Evolutionary conservation across 495 filamentous ascomycete genomes (phyloP).

Genomic region (Immersiella caudata): DNA sequence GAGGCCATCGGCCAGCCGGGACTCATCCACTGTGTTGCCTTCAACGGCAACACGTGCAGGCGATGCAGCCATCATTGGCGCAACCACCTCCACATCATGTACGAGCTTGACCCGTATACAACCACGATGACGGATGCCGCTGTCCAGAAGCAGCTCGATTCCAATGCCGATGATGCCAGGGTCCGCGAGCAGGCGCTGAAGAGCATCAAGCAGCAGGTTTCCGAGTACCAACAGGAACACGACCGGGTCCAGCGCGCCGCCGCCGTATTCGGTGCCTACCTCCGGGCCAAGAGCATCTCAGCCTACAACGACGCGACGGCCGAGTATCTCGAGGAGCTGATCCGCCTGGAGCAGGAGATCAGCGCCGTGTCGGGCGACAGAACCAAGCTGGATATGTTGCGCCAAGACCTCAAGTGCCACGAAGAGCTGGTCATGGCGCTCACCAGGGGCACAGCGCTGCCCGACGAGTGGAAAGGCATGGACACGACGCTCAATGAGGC

Average conservation of each 20-base stretch:
- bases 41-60: conserved; percentile 9
- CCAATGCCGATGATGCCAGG: conserved; percentile 28
- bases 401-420: conserved; percentile 2
- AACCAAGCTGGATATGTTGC: not conserved
- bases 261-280: conserved; percentile 42
- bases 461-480: not conserved
- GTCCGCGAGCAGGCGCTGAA: conserved; percentile 30
- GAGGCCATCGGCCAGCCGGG: conserved; percentile 14
- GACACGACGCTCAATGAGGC: not conserved
- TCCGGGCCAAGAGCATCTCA: conserved; percentile 42
- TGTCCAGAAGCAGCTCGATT: conserved; percentile 31
- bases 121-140: conserved; percentile 28
- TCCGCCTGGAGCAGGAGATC: conserved; percentile 27
- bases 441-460: not conserved
- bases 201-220: conserved; percentile 25
- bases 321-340: conserved; percentile 43
- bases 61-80: conserved; percentile 41
- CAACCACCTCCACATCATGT: conserved; percentile 40
- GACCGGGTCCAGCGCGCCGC: conserved; percentile 38
- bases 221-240: conserved; percentile 38
- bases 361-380: conserved; percentile 8
- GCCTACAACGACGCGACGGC: conserved; percentile 45
- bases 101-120: conserved; percentile 31
- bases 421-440: conserved; percentile 11
- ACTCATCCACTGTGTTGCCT: conserved; percentile 14